A percentile compares a stretch with the other conserved stretches of the same genome.
Evolutionary conservation across 106 monocot species (phyloP).

Genomic region (Platanthera guangdongensis): DNA sequence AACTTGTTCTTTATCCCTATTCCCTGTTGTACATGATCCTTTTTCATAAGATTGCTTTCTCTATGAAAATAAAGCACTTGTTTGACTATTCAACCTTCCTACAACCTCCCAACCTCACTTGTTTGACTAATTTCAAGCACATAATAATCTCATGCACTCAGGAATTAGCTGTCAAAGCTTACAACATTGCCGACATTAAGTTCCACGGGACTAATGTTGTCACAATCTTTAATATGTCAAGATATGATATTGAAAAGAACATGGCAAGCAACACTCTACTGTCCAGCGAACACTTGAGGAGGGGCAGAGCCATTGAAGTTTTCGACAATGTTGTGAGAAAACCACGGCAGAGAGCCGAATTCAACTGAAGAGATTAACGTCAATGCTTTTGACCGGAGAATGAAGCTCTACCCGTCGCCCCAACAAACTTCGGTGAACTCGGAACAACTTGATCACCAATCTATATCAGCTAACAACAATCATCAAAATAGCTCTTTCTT

Average conservation of each 20-base stretch:
- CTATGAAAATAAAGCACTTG: no score
- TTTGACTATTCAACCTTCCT: no score
- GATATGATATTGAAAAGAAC: conserved; percentile 29
- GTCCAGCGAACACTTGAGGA: not conserved
- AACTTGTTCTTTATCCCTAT: no score
- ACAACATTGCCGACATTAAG: no score
- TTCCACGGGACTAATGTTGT: conserved; percentile 38
- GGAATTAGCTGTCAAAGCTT: no score
- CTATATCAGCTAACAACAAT: not conserved
- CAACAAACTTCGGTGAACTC: not conserved
- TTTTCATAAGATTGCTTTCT: no score
- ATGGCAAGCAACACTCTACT: conserved; percentile 5
- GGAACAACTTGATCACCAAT: not conserved
- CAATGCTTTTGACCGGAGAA: not conserved
- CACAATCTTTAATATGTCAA: conserved; percentile 42
- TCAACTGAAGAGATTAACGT: not conserved
- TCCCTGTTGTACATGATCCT: no score
- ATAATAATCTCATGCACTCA: no score
- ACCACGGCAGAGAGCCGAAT: not conserved
- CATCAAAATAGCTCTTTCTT: not conserved
- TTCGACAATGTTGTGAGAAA: not conserved
- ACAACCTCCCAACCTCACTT: no score
- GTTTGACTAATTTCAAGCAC: no score
- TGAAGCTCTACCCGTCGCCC: not conserved
- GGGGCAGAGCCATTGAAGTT: not conserved